phyloP scores from a whole-genome alignment of 768 basidiomycete genomes.

The Coprinopsis sp. region DNA sequence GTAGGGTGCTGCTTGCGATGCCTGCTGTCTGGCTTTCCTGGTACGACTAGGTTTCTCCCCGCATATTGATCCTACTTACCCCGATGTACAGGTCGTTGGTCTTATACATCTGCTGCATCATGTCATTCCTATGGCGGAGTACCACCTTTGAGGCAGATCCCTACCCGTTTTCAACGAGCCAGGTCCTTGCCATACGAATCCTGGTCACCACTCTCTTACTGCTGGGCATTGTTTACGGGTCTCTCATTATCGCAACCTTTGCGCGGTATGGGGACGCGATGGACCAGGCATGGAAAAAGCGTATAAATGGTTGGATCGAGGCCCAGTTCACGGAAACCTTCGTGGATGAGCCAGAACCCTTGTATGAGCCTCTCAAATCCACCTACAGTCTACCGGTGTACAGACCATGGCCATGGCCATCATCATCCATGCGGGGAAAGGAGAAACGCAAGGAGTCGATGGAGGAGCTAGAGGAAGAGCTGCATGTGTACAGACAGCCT shows the following conservation, averaged over 20 bases:
- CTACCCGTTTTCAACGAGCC: background rate
- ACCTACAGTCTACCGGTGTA: too few species aligned
- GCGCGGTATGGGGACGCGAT: slow-evolving; percentile 30
- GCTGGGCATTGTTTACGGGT: background rate
- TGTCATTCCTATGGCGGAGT: slow-evolving; percentile 10
- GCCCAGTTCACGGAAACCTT: too few species aligned
- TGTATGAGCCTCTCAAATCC: too few species aligned
- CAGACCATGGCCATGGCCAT: too few species aligned
- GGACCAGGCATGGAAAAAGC: slow-evolving; percentile 24
- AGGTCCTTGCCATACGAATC: background rate
- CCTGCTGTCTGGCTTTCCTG: slow-evolving; percentile 60
- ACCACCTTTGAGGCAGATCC: background rate
- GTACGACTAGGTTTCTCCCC: slow-evolving; percentile 22
- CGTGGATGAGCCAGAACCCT: too few species aligned
- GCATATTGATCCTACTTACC: background rate
- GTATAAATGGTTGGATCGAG: background rate
- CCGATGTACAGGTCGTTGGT: slow-evolving; percentile 1
- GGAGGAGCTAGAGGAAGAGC: too few species aligned
- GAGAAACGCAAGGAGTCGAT: too few species aligned
- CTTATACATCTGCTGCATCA: slow-evolving; percentile 8
- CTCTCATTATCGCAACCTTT: slow-evolving; percentile 3
- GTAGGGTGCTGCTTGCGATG: slow-evolving; percentile 60
- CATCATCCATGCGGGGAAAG: too few species aligned
- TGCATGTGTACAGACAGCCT: too few species aligned
- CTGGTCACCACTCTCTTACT: slow-evolving; percentile 1